phyloP scores from a whole-genome alignment of 495 filamentous ascomycete species.

The Terfezia boudieri region DNA sequence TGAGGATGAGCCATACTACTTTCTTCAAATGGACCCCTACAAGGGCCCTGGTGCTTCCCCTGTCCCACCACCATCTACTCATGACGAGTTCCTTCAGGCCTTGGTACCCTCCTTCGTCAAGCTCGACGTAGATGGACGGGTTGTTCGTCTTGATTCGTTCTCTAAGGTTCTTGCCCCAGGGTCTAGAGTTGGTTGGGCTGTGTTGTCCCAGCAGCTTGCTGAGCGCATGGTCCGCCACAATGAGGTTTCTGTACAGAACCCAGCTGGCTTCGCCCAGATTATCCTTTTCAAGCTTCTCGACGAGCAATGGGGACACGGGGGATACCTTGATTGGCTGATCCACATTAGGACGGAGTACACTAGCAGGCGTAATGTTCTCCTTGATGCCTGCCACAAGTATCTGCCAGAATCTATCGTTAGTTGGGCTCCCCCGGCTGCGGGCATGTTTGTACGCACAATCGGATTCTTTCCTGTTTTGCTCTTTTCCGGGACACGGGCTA shows the following conservation, averaged over 20 bases:
- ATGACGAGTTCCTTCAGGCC: conserved; percentile 26
- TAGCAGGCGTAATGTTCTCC: conserved; percentile 45
- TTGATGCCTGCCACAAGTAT: conserved; percentile 62
- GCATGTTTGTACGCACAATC: conserved; percentile 47
- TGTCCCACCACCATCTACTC: conserved; percentile 15
- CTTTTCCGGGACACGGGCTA: conserved; percentile 20
- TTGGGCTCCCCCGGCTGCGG: conserved; percentile 69
- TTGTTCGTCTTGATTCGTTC: conserved; percentile 56
- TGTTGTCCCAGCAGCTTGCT: conserved; percentile 59
- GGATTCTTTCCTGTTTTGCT: neutral
- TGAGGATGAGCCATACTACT: conserved; percentile 95
- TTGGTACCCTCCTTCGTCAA: conserved; percentile 41
- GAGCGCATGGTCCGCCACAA: conserved; percentile 55
- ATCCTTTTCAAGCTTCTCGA: conserved; percentile 75
- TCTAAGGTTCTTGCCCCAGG: conserved; percentile 66
- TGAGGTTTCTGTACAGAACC: conserved; percentile 62
- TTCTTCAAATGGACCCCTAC: conserved; percentile 86
- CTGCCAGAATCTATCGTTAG: conserved; percentile 56
- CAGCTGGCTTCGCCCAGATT: conserved; percentile 61
- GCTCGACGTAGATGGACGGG: conserved; percentile 42
- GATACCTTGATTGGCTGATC: conserved; percentile 79
- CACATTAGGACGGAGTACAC: conserved; percentile 69
- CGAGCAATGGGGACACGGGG: conserved; percentile 82
- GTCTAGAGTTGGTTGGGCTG: conserved; percentile 55
- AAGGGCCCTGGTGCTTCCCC: conserved; percentile 29